These are phyloP conservation scores for Populus nigra DNA, from an alignment of 345 rosid genomes.

Conservation along the genomic window DNA sequence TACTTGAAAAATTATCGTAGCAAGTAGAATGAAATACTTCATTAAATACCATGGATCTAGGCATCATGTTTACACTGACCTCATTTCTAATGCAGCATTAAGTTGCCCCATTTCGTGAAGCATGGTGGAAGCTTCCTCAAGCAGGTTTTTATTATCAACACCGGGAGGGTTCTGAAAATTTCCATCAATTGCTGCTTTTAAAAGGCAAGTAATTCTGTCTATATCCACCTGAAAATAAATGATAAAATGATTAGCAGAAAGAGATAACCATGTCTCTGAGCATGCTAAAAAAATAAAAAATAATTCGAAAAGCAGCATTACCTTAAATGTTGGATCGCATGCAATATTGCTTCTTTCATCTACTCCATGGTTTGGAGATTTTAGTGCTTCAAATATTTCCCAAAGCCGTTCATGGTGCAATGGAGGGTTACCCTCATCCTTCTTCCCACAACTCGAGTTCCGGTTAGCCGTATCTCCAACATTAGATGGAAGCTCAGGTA, in stretches of 20 bases:
- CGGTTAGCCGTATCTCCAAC: neutral
- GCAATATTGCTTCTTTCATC: neutral
- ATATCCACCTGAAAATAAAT: conserved; percentile 15
- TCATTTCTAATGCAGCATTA: conserved; percentile 3
- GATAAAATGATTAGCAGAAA: neutral
- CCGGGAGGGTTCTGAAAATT: neutral
- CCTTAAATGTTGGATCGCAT: conserved; percentile 7
- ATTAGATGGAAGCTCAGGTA: conserved; percentile 3
- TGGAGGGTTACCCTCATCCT: neutral
- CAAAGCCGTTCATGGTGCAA: neutral
- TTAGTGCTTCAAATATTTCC: conserved; percentile 12
- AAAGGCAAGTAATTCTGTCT: neutral
- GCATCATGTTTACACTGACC: conserved; percentile 14
- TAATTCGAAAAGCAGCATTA: neutral
- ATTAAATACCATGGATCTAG: neutral
- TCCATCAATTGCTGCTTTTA: conserved; percentile 13
- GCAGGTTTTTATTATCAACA: neutral
- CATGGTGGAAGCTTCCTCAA: neutral
- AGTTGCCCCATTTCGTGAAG: conserved; percentile 19
- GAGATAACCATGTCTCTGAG: neutral
- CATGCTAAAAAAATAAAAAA: neutral
- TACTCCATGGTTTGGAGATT: neutral
- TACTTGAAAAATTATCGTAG: neutral
- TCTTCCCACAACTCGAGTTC: too few species aligned
- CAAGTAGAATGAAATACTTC: too few species aligned